A percentile compares a stretch with the other conserved stretches of the same genome.
phyloP scores from a whole-genome alignment of 2,329 filamentous ascomycete genomes.

The Phaeoacremonium minimum region DNA sequence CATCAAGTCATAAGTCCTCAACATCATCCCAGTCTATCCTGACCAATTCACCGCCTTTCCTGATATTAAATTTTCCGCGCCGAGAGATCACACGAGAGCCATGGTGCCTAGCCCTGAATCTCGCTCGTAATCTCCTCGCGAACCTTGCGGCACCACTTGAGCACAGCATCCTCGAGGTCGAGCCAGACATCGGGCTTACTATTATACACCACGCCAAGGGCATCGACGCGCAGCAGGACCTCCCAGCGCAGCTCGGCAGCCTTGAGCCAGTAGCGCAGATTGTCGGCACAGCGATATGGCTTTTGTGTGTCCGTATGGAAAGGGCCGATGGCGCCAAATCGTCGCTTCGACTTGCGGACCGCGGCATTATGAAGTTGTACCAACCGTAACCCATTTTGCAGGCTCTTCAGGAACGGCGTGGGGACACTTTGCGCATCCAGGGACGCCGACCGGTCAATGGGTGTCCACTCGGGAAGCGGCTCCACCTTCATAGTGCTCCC shows the following conservation, averaged over 20 bases:
- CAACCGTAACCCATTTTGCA: slow-evolving; percentile 77
- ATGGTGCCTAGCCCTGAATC: slow-evolving; percentile 22
- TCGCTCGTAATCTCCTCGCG: slow-evolving; percentile 79
- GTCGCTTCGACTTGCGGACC: slow-evolving; percentile 77
- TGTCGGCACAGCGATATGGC: slow-evolving; percentile 90
- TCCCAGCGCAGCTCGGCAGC: slow-evolving; percentile 94
- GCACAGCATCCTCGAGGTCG: slow-evolving; percentile 77
- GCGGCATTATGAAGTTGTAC: slow-evolving; percentile 87
- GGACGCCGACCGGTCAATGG: slow-evolving; percentile 37
- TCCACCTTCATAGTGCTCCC: slow-evolving; percentile 44
- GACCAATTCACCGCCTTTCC: background rate
- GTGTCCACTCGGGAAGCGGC: slow-evolving; percentile 64
- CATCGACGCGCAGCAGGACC: slow-evolving; percentile 75
- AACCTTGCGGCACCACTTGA: slow-evolving; percentile 78
- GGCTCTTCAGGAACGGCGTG: slow-evolving; percentile 67
- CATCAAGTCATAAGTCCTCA: background rate
- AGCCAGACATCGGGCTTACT: slow-evolving; percentile 67
- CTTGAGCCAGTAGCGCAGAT: slow-evolving; percentile 93
- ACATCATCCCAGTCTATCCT: background rate
- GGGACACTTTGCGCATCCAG: slow-evolving; percentile 39
- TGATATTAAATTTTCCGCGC: background rate
- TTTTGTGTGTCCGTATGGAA: slow-evolving; percentile 93
- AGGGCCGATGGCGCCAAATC: slow-evolving; percentile 82
- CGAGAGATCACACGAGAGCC: background rate
- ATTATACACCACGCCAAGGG: slow-evolving; percentile 80